phyloP scores from a whole-genome alignment of 139 green algal genomes.

The Pleodorina starrii region DNA sequence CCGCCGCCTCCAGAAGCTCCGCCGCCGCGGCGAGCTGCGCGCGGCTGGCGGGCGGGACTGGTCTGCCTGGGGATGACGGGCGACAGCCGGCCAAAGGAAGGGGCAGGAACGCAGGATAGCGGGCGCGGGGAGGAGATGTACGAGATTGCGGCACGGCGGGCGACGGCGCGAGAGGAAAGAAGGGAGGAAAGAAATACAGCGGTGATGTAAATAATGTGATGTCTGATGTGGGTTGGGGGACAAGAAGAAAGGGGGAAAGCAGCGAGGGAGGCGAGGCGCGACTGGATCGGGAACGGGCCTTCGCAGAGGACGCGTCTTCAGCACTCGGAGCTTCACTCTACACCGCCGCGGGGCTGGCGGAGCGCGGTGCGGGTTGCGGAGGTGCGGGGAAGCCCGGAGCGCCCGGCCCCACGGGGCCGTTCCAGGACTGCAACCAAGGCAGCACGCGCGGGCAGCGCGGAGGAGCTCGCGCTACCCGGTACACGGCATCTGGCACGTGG shows the following conservation, averaged over 20 bases:
- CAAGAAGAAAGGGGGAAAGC: too few relatives aligned
- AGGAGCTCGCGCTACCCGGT: not conserved
- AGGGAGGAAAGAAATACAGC: not conserved
- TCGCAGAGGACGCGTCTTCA: too few relatives aligned
- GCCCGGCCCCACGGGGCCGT: too few relatives aligned
- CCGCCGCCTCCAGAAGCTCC: not conserved
- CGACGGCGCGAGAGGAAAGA: not conserved
- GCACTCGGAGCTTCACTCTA: too few relatives aligned
- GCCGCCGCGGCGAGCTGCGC: slow-evolving; percentile 2
- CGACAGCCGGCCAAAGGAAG: not conserved
- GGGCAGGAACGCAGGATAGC: not conserved
- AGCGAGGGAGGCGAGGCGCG: too few relatives aligned
- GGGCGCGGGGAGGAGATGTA: not conserved
- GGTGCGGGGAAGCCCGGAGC: too few relatives aligned
- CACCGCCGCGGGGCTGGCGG: too few relatives aligned
- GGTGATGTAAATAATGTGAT: not conserved
- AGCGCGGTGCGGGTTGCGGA: too few relatives aligned
- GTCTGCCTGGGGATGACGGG: not conserved
- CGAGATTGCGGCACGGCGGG: not conserved
- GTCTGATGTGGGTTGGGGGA: not conserved
- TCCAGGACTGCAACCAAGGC: not conserved
- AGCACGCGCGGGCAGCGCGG: not conserved
- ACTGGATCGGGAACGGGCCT: too few relatives aligned
- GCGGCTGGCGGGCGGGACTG: slow-evolving; percentile 15
- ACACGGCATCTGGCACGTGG: not conserved